Evolutionary conservation across 2,329 filamentous ascomycete species (phyloP).

Genomic region (Epichloe uncinata): DNA sequence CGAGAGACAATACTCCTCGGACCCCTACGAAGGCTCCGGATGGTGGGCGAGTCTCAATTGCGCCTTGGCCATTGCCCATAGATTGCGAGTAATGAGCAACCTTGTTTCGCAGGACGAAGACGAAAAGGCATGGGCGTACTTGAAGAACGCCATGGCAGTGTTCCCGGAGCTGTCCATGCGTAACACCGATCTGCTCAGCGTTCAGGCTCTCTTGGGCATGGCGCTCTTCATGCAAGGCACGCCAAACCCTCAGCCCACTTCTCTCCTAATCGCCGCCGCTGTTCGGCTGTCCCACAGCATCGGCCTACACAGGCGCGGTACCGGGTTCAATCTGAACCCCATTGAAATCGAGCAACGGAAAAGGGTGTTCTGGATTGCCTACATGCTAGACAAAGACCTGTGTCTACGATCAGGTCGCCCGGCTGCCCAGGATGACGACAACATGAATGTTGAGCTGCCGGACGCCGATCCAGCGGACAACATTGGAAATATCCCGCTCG

Average conservation of each 20-base stretch:
- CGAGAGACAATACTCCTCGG: constrained; percentile 80
- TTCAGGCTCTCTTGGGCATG: constrained; percentile 89
- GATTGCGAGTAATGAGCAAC: constrained; percentile 90
- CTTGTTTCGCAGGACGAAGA: constrained; percentile 83
- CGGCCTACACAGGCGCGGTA: constrained; percentile 84
- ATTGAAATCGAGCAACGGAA: constrained; percentile 84
- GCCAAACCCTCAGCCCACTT: constrained; percentile 88
- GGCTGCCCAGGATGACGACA: constrained; percentile 49
- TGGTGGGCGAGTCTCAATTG: constrained; percentile 99
- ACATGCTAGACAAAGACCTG: constrained; percentile 51
- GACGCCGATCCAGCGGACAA: constrained; percentile 84
- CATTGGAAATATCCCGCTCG: constrained; percentile 84
- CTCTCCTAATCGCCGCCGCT: constrained; percentile 79
- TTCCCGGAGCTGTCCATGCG: constrained; percentile 89
- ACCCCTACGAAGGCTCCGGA: constrained; percentile 87
- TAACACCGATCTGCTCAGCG: constrained; percentile 87
- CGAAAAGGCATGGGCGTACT: constrained; percentile 83
- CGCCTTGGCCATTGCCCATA: constrained; percentile 81
- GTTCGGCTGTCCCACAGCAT: constrained; percentile 88
- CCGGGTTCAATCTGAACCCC: constrained; percentile 83
- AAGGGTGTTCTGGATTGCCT: constrained; percentile 53
- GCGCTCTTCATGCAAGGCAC: constrained; percentile 91
- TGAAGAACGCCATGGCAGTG: constrained; percentile 94
- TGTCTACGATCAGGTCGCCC: constrained; percentile 46
- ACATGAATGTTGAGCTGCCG: constrained; percentile 92